Base-by-base conservation (phyloP, 805 yeast genomes). In the Candida khao-thaluensis region DNA sequence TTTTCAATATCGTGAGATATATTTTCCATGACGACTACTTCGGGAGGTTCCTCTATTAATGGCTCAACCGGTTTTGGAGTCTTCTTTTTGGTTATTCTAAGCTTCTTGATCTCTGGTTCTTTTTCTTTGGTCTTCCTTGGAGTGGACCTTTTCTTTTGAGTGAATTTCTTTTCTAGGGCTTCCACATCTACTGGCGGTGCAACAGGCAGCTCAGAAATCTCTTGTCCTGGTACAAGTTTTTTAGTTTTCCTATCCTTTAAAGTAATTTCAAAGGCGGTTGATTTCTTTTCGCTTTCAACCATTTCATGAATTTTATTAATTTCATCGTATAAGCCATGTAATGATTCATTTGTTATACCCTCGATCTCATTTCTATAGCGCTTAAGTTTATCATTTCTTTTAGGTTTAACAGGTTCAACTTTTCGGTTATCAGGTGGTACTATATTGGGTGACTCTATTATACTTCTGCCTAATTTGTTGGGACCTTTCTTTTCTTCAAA, bases 221-320 rank as follows among this genome's bases (percentile, higher is more conserved):
- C 22, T 21, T 12, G 22, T n/a, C n/a, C n/a, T n/a, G n/a, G n/a
- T 22, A 8, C 24, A 18, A 21, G 11, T 10, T 14, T 16, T 17
- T 27, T 27, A 6, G 17, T 5, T 15, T 16, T 27, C 11, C 29
- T 23, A 16, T 33, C 29, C 16, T 24, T 17, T 14, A 35, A 22
- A 15, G 35, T 30, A 4, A 35, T 26, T 18, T 14, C 20, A 28
- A 40, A 35, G 2, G 32, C 18, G 9, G 33, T 30, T 6, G 40
- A 36, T 17, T 35, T 40, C 26, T 36, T 40, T n/a, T 37, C 40
- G 5, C 17, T 17, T 27, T 26, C 32, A 6, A 30, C 31, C 16
- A 18, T 39, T 16, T 43, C 41, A 27, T 43, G 46, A n/a, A 43
- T 43, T 20, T 32, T 35, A 25, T 43, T 43, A 8, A 43, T 43